Evolutionary conservation across 176 grass and related monocot genomes (phyloP).

Genomic region (Pontederia paniculata): DNA sequence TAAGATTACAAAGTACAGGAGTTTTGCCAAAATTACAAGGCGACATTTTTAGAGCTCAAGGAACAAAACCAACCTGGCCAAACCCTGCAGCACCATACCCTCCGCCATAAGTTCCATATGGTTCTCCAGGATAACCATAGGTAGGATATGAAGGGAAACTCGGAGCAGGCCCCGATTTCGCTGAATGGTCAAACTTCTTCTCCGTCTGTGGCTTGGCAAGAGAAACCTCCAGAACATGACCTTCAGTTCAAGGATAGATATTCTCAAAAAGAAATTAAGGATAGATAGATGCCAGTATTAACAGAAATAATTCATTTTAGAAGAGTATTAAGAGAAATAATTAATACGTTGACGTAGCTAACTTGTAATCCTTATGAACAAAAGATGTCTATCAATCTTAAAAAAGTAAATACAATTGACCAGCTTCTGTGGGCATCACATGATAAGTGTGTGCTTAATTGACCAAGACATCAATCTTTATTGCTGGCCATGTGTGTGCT

Average conservation of each 20-base stretch:
- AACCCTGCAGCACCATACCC: constrained; percentile 44
- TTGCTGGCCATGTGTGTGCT: no score
- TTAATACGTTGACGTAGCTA: no score
- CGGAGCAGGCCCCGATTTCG: constrained; percentile 40
- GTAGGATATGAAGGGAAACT: constrained; percentile 47
- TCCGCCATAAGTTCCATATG: constrained; percentile 84
- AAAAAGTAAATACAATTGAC: no score
- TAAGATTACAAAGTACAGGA: neutral
- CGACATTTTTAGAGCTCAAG: neutral
- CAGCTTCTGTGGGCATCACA: no score
- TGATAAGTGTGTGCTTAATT: no score
- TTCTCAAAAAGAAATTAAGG: no score
- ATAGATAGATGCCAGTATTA: no score
- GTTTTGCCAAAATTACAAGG: neutral
- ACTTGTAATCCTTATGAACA: no score
- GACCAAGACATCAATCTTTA: no score
- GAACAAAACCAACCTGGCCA: constrained; percentile 43
- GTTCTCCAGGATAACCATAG: constrained; percentile 56
- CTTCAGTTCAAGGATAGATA: constrained; percentile 18
- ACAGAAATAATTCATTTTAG: no score
- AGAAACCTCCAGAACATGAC: constrained; percentile 73
- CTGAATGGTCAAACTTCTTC: constrained; percentile 55
- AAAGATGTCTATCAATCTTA: no score
- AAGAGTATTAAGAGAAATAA: no score
- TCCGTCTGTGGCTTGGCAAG: constrained; percentile 89